Evolutionary conservation across 352 stramenopile species (phyloP), one percentile per base, ranked within the genome.

Genomic region (Globisporangium acanthophoron): DNA sequence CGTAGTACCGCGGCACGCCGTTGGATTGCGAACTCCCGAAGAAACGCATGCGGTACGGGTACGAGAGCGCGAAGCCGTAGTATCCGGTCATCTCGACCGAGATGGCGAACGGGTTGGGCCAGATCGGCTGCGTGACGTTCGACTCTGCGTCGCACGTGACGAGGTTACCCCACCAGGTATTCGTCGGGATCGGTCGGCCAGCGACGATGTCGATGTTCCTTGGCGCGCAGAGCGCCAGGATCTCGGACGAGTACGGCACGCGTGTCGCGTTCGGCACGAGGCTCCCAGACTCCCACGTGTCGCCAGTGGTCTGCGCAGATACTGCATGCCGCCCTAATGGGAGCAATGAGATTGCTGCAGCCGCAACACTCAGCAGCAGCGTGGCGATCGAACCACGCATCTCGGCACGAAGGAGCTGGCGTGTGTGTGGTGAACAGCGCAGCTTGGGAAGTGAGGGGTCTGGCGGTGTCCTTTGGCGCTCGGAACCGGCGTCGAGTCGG

Each of bases 121-220:
- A 93, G 35, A 90, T 71, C 3, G 80, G 78, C 37, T 59, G 41
- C 31, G 76, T 84, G 33, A 64, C 61, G 61, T 90, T 83, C 16
- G 73, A 73, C 20, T 40, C 66, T 11, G 61, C 33, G 47, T 87
- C 75, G 40, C 78, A 87, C 29, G 76, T 84, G 45, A 93, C 62
- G 58, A 93, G 71, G 59, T 93, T 93, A n/a, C 74, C 80, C 83
- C 83, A 93, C 83, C 83, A 93, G 1, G 64, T 66, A 39, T 93
- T 93, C 37, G 83, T 93, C 24, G 83, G 83, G 45, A 93, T 87
- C 1, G 80, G 68, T 21, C 67, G 59, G 16, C 64, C 73, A 18
- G 55, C 59, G 12, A 72, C 55, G 6, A 73, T 60, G 48, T 86
- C 67, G 21, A 92, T 60, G 49, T 92, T 85, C 21, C 82, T 78